phyloP scores from a whole-genome alignment of 345 rosid species.

The Cardamine chenopodiifolia region DNA sequence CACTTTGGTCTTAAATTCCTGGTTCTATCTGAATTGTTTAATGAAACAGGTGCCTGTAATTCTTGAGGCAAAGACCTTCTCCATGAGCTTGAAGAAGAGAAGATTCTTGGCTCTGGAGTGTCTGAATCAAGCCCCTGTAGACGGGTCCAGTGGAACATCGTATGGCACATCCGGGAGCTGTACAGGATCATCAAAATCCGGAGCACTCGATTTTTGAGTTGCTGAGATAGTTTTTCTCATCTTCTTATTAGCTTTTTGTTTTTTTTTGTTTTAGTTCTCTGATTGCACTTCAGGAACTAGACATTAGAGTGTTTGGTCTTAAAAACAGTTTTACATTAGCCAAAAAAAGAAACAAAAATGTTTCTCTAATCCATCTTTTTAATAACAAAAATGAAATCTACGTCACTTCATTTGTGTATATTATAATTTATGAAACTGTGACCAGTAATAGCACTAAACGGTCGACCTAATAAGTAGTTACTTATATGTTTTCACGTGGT shows the following conservation, averaged over 20 bases:
- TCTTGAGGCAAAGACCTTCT: slow-evolving; percentile 82
- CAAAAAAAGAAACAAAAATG: neutral
- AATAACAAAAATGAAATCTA: neutral
- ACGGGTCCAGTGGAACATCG: slow-evolving; percentile 84
- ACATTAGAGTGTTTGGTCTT: slow-evolving; percentile 8
- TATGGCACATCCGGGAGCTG: slow-evolving; percentile 73
- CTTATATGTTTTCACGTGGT: neutral
- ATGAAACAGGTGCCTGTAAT: slow-evolving; percentile 71
- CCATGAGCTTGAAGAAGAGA: slow-evolving; percentile 82
- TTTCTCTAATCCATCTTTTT: neutral
- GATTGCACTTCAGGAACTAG: slow-evolving; percentile 1
- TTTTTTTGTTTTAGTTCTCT: neutral
- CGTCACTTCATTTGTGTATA: neutral
- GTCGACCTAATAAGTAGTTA: neutral
- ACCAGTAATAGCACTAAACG: neutral
- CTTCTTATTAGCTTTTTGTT: neutral
- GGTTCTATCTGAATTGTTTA: slow-evolving; percentile 13
- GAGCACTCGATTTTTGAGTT: slow-evolving; percentile 68
- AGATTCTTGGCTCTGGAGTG: slow-evolving; percentile 77
- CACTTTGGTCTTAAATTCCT: neutral
- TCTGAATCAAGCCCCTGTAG: slow-evolving; percentile 93
- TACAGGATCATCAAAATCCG: slow-evolving; percentile 62
- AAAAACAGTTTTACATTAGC: slow-evolving; percentile 1
- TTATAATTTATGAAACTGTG: neutral
- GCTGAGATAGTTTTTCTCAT: slow-evolving; percentile 24